Percentiles rank a stretch among this genome's conserved stretches.
These are phyloP conservation scores for Candida chauliodis DNA, from an alignment of 805 yeast genomes.

Conservation along the genomic window DNA sequence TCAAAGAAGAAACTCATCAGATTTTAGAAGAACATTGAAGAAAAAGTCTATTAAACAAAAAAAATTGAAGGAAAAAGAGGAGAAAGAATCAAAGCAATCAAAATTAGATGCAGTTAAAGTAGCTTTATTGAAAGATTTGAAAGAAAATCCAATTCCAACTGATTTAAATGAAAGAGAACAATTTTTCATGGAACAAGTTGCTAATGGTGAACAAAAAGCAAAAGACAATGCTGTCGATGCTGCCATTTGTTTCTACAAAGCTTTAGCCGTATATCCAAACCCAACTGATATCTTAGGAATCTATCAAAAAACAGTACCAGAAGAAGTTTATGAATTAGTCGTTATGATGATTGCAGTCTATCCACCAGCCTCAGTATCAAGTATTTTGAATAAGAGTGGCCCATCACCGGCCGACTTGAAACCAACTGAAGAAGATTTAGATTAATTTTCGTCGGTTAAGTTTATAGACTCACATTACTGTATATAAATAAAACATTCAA, in stretches of 20 bases:
- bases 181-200: slow-evolving; percentile 79
- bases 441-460: slow-evolving; percentile 14
- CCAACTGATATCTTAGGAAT: slow-evolving; percentile 89
- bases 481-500: no score
- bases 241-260: slow-evolving; percentile 90
- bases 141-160: slow-evolving; percentile 70
- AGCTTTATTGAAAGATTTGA: slow-evolving; percentile 61
- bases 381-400: slow-evolving; percentile 48
- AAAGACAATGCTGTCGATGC: slow-evolving; percentile 67
- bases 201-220: slow-evolving; percentile 79
- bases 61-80: slow-evolving; percentile 27
- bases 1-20: slow-evolving; percentile 76
- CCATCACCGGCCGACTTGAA: slow-evolving; percentile 16
- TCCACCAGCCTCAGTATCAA: slow-evolving; percentile 79
- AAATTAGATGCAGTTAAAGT: slow-evolving; percentile 59
- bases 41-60: slow-evolving; percentile 60
- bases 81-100: slow-evolving; percentile 45
- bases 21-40: slow-evolving; percentile 75
- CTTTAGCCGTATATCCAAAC: slow-evolving; percentile 87
- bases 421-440: slow-evolving; percentile 33
- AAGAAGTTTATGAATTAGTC: slow-evolving; percentile 74
- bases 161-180: slow-evolving; percentile 67
- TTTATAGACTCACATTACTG: background rate
- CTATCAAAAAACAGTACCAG: slow-evolving; percentile 85
- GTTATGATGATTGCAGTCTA: slow-evolving; percentile 86